These are phyloP conservation scores for Alternaria novae-zelandiae DNA, from an alignment of 2,329 filamentous ascomycete species.

Conservation along the genomic window DNA sequence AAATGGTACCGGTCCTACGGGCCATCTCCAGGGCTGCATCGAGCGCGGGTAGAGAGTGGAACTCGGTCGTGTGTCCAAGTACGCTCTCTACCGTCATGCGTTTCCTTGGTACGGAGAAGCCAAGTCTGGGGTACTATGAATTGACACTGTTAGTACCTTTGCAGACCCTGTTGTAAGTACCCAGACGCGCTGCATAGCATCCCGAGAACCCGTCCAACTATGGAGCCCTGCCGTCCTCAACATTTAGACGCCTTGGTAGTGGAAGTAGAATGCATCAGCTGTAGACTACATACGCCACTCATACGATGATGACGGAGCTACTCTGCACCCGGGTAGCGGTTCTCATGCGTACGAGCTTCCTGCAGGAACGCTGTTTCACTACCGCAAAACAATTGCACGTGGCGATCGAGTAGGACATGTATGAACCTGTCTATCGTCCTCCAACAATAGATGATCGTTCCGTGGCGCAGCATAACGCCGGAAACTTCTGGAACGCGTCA, in stretches of 20 bases:
- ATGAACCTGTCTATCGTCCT: neutral
- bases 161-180: neutral
- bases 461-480: neutral
- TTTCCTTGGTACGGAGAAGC: neutral
- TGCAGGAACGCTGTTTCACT: slow-evolving; percentile 1
- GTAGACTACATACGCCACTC: neutral
- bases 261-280: slow-evolving; percentile 3
- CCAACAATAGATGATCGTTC: slow-evolving; percentile 6
- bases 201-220: slow-evolving; percentile 5
- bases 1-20: neutral
- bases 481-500: slow-evolving; percentile 14
- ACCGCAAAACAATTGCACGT: slow-evolving; percentile 6
- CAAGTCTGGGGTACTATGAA: slow-evolving; percentile 7
- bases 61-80: neutral
- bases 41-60: neutral
- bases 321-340: neutral
- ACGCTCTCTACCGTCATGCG: neutral
- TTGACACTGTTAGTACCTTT: slow-evolving; percentile 1
- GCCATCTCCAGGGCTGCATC: neutral
- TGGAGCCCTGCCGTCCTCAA: neutral
- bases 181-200: neutral
- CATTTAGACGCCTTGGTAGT: neutral
- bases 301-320: neutral
- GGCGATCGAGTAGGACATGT: neutral
- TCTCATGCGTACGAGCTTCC: neutral